phyloP scores from a whole-genome alignment of 2,329 filamentous ascomycete genomes.

The Botryotinia narcissicola region DNA sequence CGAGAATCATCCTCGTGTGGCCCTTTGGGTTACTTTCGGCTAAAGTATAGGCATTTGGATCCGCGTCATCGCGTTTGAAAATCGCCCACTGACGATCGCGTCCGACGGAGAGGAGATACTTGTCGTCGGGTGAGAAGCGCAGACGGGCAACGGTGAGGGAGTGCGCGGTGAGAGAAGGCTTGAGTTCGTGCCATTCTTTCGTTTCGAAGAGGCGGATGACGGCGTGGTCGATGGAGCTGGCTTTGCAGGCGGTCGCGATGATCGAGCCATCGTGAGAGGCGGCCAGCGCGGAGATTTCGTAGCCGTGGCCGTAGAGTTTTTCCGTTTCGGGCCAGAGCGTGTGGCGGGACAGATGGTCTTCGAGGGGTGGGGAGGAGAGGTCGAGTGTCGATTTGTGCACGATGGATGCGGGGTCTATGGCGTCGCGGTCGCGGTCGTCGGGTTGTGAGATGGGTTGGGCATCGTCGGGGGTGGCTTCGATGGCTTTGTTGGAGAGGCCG shows the following conservation, averaged over 20 bases:
- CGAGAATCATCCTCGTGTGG: constrained; percentile 89
- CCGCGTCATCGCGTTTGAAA: constrained; percentile 55
- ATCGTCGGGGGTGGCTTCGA: constrained; percentile 57
- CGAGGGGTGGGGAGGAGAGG: constrained; percentile 73
- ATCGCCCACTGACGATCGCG: constrained; percentile 89
- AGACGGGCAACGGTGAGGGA: constrained; percentile 81
- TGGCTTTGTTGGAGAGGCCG: constrained; percentile 92
- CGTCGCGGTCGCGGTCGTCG: constrained; percentile 51
- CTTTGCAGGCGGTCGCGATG: constrained; percentile 89
- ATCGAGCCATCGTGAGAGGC: constrained; percentile 70
- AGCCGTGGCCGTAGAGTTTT: constrained; percentile 96
- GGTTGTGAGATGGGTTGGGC: constrained; percentile 45
- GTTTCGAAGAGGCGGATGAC: constrained; percentile 92
- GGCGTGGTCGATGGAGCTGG: constrained; percentile 88
- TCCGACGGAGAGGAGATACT: constrained; percentile 79
- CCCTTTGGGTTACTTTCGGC: constrained; percentile 73
- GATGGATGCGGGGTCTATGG: constrained; percentile 53
- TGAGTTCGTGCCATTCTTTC: constrained; percentile 80
- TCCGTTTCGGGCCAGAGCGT: constrained; percentile 95
- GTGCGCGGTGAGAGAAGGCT: constrained; percentile 79
- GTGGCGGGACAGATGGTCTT: constrained; percentile 84
- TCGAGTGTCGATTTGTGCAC: constrained; percentile 61
- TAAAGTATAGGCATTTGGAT: constrained; percentile 50
- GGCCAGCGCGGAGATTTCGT: constrained; percentile 88
- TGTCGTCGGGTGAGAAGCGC: constrained; percentile 73